Evolutionary conservation across 371 early-diverging fungal species (phyloP), one percentile per base, ranked within the genome.

Genomic region (Apophysomyces variabilis): DNA sequence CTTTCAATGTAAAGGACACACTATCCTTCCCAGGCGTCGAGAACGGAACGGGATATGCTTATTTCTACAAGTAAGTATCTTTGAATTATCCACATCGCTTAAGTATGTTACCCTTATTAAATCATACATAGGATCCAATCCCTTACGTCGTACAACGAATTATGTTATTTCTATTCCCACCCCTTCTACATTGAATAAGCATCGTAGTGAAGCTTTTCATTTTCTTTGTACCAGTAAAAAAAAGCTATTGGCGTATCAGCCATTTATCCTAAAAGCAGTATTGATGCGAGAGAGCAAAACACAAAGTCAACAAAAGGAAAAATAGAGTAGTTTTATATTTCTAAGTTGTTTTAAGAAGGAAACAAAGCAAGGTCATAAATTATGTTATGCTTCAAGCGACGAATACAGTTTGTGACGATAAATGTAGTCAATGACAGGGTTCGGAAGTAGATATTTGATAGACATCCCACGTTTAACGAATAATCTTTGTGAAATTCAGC

Each of bases 381-480:
- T 13, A 45, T 45, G 13, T 37, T 38, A 38, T 5, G 36, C 57
- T 43, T 64, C 35, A n/a, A 41, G 11, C 18, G 76, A 71, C 50
- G 70, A 57, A 70, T 93, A 98, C 32, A 98, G 83, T 11, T 80
- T 63, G 69, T 95, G 84, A 8, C 85, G 76, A 39, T 86, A 73
- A 59, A 99, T 97, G 74, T 99, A 97, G 14, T 91, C 88, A 65
- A 97, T 91, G 7, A 99, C 98, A 4, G 89, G 85, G 43, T 96
- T 93, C 9, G 98, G 98, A 4, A 97, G 78, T 8, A 99, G 80
- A 71, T 97, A 98, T 73, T 95, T 95, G 79, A 97, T 95, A 12
- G 95, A 94, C 93, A 97, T 93, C 47, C 89, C 90, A 41, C 98
- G 87, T 70, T 94, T 94, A 61, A 98, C 89, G 78, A 99, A 96